Conservation (phyloP, 2,329 filamentous ascomycete species). For the Lojkania enalia region DNA sequence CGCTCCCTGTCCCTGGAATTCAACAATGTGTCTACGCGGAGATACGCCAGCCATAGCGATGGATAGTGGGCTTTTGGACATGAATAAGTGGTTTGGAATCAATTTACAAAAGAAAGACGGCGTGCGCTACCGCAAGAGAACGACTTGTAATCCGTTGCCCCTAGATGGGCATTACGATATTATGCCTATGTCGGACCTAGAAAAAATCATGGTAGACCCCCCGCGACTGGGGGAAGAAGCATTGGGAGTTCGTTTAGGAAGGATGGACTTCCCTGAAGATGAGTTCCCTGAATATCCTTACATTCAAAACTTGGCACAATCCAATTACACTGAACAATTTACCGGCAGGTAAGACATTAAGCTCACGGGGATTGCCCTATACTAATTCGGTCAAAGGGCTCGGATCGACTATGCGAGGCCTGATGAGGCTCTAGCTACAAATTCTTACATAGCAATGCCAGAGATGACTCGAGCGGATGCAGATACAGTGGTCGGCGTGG, state of each 20-base stretch:
- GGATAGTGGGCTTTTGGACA: constrained; percentile 20
- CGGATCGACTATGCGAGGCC: neutral
- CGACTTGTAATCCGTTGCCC: constrained; percentile 13
- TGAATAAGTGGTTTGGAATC: constrained; percentile 13
- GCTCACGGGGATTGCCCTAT: too few relatives aligned
- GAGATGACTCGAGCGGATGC: constrained; percentile 4
- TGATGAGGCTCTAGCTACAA: neutral
- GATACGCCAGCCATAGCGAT: constrained; percentile 7
- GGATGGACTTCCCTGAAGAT: neutral
- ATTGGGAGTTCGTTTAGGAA: neutral
- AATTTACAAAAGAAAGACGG: constrained; percentile 5
- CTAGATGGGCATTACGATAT: neutral
- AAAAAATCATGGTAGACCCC: neutral
- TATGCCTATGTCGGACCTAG: neutral
- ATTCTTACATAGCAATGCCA: neutral
- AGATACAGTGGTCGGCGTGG: neutral
- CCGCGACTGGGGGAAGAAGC: neutral
- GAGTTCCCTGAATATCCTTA: neutral
- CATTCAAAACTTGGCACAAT: neutral
- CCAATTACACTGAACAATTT: neutral
- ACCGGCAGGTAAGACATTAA: neutral
- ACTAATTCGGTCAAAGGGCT: too few relatives aligned
- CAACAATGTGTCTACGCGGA: neutral
- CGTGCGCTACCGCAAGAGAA: constrained; percentile 6
- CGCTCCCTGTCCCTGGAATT: neutral